Evolutionary conservation across 1,284 basidiomycete genomes (phyloP), one percentile per base, ranked within the genome.

Genomic region (Sanghuangporus sanghuang): DNA sequence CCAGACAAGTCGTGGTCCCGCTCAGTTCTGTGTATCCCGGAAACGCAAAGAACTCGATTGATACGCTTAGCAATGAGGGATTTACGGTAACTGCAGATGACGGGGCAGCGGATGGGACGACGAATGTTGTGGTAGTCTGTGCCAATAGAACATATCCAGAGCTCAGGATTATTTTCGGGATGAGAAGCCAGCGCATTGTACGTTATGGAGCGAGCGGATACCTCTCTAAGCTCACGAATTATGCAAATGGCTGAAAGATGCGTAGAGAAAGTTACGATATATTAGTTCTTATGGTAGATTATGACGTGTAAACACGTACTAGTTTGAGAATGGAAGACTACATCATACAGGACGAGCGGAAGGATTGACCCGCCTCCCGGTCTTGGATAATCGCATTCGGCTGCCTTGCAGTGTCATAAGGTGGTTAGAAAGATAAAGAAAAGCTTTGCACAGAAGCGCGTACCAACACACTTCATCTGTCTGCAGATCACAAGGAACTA

Each of bases 21-120:
- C 71, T 60, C 27, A 79, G 66, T 38, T 71, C 62, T 14, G 74
- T 75, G 63, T 79, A 79, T 3, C 69, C 76, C 1, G 78, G 78
- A 63, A 78, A 78, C 7, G 78, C 73, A 62, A 79, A 79, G 70
- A 78, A 79, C 66, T 79, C 78, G 59, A 78, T 67, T 3, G 77
- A 77, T 5, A 77, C 70, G 66, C 75, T 76, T 12, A 78, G 69
- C 4, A 75, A 68, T 3, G 76, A 71, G 6, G 73, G 71, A 59
- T 78, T 76, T 23, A 78, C 72, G 6, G 66, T 42, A 0, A 67
- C 69, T 1, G 76, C 74, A 6, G 63, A 61, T 2, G 75, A 69
- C 5, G 76, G 76, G 5, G 74, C 66, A 2, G 67, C 63, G 1
- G 71, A 67, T 1, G 77, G 77, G 1, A 78, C 69, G 1, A 65